Conservation (phyloP, 176 grass and related monocot species). For the Leersia perrieri region DNA sequence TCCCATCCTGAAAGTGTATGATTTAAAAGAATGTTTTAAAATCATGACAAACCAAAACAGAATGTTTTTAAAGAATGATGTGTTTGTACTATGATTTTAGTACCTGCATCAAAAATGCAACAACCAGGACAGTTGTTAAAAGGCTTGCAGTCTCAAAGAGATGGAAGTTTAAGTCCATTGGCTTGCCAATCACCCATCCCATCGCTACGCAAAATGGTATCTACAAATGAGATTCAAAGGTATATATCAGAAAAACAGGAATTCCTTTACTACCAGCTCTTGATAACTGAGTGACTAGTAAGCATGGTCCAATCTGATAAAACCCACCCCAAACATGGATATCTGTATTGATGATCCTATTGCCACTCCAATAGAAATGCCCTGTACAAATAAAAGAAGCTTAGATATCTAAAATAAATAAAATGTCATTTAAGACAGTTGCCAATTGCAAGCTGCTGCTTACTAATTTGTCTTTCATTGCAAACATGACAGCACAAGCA, state of each 20-base stretch:
- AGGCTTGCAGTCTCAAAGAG: conserved; percentile 77
- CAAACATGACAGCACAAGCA: conserved; percentile 71
- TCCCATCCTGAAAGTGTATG: conserved; percentile 64
- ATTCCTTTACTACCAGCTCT: neutral
- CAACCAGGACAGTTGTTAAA: conserved; percentile 75
- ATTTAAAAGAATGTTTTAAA: neutral
- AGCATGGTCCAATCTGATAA: neutral
- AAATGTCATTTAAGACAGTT: neutral
- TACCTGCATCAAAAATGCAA: conserved; percentile 81
- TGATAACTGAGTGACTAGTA: neutral
- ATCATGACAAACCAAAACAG: neutral
- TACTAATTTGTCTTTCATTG: conserved; percentile 86
- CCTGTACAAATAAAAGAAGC: conserved; percentile 30
- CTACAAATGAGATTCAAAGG: conserved; percentile 33
- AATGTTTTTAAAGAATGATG: neutral
- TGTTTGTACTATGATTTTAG: neutral
- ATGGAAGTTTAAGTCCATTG: conserved; percentile 87
- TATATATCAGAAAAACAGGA: conserved; percentile 11
- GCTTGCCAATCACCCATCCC: conserved; percentile 67
- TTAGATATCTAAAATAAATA: neutral
- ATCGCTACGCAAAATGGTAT: conserved; percentile 78
- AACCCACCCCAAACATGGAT: conserved; percentile 85
- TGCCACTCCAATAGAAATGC: conserved; percentile 74
- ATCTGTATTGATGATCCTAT: conserved; percentile 80
- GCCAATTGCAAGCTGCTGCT: conserved; percentile 7